Evolutionary conservation across 768 basidiomycete genomes (phyloP).

Genomic region (Sarcodon aspratus): DNA sequence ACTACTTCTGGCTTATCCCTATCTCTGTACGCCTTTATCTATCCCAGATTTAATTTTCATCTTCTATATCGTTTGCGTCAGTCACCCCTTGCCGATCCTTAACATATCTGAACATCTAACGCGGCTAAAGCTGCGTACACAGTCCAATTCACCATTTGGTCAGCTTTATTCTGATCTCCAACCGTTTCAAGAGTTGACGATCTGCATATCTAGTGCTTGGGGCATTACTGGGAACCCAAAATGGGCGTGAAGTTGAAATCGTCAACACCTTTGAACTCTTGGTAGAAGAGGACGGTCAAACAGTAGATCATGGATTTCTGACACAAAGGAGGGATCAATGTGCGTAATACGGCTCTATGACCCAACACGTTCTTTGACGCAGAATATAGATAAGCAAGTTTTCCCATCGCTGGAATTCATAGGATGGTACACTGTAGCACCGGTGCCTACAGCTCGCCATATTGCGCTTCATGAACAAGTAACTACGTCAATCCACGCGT

Average conservation of each 20-base stretch:
- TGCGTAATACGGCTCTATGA: slow-evolving; percentile 17
- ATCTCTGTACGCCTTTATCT: slow-evolving; percentile 43
- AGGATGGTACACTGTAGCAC: slow-evolving; percentile 92
- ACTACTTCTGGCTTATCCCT: slow-evolving; percentile 66
- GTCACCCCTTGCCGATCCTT: slow-evolving; percentile 92
- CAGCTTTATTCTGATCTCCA: slow-evolving; percentile 7
- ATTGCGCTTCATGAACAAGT: slow-evolving; percentile 84
- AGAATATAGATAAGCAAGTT: slow-evolving; percentile 80
- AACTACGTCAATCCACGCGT: slow-evolving; percentile 5
- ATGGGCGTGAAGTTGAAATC: slow-evolving; percentile 91
- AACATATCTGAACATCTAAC: slow-evolving; percentile 96
- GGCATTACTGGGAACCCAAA: slow-evolving; percentile 88
- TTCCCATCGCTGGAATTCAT: slow-evolving; percentile 97
- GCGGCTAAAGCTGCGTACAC: slow-evolving; percentile 66
- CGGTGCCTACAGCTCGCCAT: slow-evolving; percentile 63
- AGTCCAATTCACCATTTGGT: slow-evolving; percentile 56
- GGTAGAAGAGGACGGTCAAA: slow-evolving; percentile 39
- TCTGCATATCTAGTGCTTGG: slow-evolving; percentile 58
- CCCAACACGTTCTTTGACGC: background rate
- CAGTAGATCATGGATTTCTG: slow-evolving; percentile 76
- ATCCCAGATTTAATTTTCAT: background rate
- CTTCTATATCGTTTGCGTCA: slow-evolving; percentile 20
- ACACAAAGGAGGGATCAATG: slow-evolving; percentile 83
- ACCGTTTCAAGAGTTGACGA: background rate
- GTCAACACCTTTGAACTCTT: slow-evolving; percentile 94